Conservation (phyloP, 2,329 filamentous ascomycete genomes). For the Fonsecaea nubica region DNA sequence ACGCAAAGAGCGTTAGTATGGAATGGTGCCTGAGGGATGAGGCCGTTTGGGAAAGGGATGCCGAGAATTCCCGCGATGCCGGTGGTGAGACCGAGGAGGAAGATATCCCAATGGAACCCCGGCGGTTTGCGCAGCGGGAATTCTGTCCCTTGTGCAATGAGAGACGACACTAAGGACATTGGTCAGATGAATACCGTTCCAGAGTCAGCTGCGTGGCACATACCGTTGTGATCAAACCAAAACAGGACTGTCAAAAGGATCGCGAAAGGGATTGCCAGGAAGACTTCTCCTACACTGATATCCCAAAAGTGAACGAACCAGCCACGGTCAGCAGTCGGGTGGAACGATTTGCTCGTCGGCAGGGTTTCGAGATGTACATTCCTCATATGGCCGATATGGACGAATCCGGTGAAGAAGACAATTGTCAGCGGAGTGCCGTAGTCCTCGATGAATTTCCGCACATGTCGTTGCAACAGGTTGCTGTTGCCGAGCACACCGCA, state of each 20-base stretch:
- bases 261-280: constrained; percentile 86
- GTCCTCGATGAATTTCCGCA: constrained; percentile 85
- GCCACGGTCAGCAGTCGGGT: constrained; percentile 72
- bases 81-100: constrained; percentile 79
- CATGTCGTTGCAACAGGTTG: constrained; percentile 73
- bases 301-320: constrained; percentile 89
- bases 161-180: constrained; percentile 68
- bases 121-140: constrained; percentile 81
- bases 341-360: constrained; percentile 78
- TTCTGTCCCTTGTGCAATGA: constrained; percentile 82
- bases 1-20: constrained; percentile 81
- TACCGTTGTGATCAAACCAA: constrained; percentile 88
- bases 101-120: constrained; percentile 85
- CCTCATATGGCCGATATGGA: constrained; percentile 84
- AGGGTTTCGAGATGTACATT: constrained; percentile 71
- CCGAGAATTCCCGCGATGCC: constrained; percentile 77
- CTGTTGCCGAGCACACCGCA: constrained; percentile 75
- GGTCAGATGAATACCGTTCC: background rate
- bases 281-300: constrained; percentile 73
- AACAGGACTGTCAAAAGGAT: constrained; percentile 82
- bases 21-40: constrained; percentile 83
- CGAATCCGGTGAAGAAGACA: constrained; percentile 88
- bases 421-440: constrained; percentile 85
- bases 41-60: constrained; percentile 80
- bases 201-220: constrained; percentile 33